phyloP scores from a whole-genome alignment of 768 basidiomycete genomes.

The Phylloporus arenicola region DNA sequence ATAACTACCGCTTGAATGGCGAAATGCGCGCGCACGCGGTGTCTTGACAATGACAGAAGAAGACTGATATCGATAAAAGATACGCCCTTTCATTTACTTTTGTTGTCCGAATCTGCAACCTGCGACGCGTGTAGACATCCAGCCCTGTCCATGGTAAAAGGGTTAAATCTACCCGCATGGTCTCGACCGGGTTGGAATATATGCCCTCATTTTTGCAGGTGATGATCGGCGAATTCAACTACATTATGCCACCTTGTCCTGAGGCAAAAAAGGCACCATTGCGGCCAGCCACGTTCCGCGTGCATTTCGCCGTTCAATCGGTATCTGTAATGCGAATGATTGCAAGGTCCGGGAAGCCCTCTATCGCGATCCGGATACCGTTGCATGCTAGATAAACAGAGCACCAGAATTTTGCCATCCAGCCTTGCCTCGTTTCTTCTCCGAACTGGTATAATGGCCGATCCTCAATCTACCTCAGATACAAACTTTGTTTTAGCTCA shows the following conservation, averaged over 20 bases:
- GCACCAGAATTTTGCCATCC: background rate
- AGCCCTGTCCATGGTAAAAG: background rate
- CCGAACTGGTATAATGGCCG: background rate
- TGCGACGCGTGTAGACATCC: background rate
- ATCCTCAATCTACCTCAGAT: background rate
- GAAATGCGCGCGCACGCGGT: background rate
- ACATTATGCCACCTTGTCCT: background rate
- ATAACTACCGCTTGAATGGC: background rate
- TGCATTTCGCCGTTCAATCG: background rate
- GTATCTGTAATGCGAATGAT: background rate
- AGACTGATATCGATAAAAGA: background rate
- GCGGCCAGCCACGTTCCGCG: background rate
- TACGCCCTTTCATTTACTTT: background rate
- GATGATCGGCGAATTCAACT: background rate
- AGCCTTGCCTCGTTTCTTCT: background rate
- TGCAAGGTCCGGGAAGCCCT: background rate
- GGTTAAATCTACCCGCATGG: background rate
- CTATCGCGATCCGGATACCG: background rate
- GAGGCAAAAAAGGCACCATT: background rate
- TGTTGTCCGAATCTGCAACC: background rate
- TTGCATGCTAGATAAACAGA: background rate
- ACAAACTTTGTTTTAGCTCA: background rate
- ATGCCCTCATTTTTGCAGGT: no score
- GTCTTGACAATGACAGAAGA: background rate
- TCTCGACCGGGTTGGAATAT: background rate